Conservation (phyloP, 805 yeast genomes). For the Yarrowia sp. region DNA sequence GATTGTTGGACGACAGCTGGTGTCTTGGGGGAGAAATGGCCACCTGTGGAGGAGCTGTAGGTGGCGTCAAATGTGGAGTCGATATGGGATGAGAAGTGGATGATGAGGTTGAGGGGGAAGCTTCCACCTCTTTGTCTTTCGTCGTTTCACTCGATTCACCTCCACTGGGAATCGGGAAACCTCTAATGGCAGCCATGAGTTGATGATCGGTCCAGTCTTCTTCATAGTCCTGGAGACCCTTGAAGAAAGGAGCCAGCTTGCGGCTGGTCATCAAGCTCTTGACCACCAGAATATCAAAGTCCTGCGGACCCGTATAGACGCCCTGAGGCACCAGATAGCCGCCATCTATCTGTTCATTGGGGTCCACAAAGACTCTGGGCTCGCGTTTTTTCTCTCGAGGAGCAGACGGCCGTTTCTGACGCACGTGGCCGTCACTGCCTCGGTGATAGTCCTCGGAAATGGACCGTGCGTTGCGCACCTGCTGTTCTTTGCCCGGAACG, state of each 20-base stretch:
- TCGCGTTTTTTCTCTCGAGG: constrained; percentile 31
- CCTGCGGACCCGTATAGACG: constrained; percentile 76
- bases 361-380: constrained; percentile 34
- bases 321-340: constrained; percentile 94
- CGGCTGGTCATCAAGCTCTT: constrained; percentile 71
- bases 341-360: constrained; percentile 70
- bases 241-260: constrained; percentile 84
- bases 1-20: constrained; percentile 26
- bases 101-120: neutral
- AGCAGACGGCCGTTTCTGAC: constrained; percentile 2
- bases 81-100: neutral
- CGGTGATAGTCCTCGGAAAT: constrained; percentile 21
- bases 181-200: constrained; percentile 55
- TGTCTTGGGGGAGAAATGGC: constrained; percentile 25
- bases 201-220: constrained; percentile 74
- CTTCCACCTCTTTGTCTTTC: neutral
- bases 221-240: constrained; percentile 84
- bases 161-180: constrained; percentile 44
- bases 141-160: neutral
- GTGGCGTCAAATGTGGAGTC: constrained; percentile 13
- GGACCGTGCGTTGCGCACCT: constrained; percentile 27
- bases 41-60: constrained; percentile 29
- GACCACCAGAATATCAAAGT: constrained; percentile 77
- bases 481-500: constrained; percentile 35
- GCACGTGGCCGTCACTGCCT: neutral